phyloP scores from a whole-genome alignment of 2,329 filamentous ascomycete species.

The Aotearoamyces nothofagi region DNA sequence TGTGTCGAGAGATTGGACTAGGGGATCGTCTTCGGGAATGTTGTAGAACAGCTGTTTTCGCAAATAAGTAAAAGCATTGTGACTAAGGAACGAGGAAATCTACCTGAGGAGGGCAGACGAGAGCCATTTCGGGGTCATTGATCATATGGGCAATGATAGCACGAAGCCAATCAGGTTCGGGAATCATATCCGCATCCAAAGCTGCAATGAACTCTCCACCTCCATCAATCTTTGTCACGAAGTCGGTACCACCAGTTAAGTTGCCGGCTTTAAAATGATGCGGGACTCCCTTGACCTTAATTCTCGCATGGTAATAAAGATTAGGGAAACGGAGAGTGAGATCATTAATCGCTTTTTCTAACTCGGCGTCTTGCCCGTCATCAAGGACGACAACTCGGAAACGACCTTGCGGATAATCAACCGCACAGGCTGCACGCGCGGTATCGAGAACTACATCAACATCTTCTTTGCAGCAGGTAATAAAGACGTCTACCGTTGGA shows the following conservation, averaged over 20 bases:
- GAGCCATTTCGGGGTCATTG: slow-evolving; percentile 36
- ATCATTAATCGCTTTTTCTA: slow-evolving; percentile 18
- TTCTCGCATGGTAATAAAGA: slow-evolving; percentile 35
- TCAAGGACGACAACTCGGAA: slow-evolving; percentile 41
- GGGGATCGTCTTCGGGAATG: slow-evolving; percentile 27
- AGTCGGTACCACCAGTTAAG: slow-evolving; percentile 41
- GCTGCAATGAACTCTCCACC: slow-evolving; percentile 44
- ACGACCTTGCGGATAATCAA: slow-evolving; percentile 36
- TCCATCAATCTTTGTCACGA: slow-evolving; percentile 32
- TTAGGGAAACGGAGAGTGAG: slow-evolving; percentile 28
- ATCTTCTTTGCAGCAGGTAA: slow-evolving; percentile 43
- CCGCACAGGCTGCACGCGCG: slow-evolving; percentile 33
- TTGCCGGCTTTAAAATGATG: slow-evolving; percentile 50
- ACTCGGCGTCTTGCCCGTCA: slow-evolving; percentile 23
- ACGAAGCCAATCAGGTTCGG: slow-evolving; percentile 42
- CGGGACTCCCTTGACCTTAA: slow-evolving; percentile 30
- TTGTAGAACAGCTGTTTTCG: slow-evolving; percentile 40
- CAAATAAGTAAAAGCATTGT: slow-evolving; percentile 1
- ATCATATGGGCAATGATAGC: slow-evolving; percentile 42
- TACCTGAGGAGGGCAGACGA: slow-evolving; percentile 41
- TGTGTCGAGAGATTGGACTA: slow-evolving; percentile 36
- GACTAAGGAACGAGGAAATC: not conserved
- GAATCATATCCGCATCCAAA: slow-evolving; percentile 55
- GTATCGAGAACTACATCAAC: slow-evolving; percentile 41
- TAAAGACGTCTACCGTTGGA: slow-evolving; percentile 38